Evolutionary conservation across 345 rosid genomes (phyloP), one percentile per base, ranked within the genome.

Genomic region (Eutrema yunnanense): DNA sequence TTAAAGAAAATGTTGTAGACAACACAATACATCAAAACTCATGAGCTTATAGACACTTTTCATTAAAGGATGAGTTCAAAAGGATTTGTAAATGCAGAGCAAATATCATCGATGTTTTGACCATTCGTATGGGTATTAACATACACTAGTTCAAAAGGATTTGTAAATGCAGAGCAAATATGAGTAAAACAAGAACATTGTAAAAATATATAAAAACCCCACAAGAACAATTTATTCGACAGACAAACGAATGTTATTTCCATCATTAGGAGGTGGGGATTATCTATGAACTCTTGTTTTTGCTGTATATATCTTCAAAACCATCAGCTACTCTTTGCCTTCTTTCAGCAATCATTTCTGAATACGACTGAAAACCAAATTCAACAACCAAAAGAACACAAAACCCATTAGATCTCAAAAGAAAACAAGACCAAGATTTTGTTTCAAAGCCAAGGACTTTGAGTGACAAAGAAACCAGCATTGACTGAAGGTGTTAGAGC

Each of bases 241-340:
- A 38, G 49, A 46, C 6, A 40, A 5, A 8, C 33, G 3, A 46
- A 37, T 62, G 69, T 22, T 6, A 51, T n/a, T 13, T 72, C 11
- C 11, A 71, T 9, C 19, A 29, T 6, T 11, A 30, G 37, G 42
- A 63, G 9, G 9, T 12, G 57, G 6, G 12, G 26, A 13, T 38
- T 32, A 8, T 48, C 82, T 80, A 85, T 9, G 68, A 85, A 68
- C 64, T 81, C 86, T 82, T 87, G 63, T 69, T 78, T 78, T 9
- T 36, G 73, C 97, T 97, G 75, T 83, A 91, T 41, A 83, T 91
- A 77, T 91, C 96, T 80, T 94, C 98, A 47, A n/a, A 73, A 36
- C 95, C 95, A 58, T 72, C 90, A 22, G 72, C 81, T 74, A 91
- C 89, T 72, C 76, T 84, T 78, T 80, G 81, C 72, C 97, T 81